Base-by-base conservation (phyloP, 257 asterid genomes). In the Oldenlandia corymbosa region DNA sequence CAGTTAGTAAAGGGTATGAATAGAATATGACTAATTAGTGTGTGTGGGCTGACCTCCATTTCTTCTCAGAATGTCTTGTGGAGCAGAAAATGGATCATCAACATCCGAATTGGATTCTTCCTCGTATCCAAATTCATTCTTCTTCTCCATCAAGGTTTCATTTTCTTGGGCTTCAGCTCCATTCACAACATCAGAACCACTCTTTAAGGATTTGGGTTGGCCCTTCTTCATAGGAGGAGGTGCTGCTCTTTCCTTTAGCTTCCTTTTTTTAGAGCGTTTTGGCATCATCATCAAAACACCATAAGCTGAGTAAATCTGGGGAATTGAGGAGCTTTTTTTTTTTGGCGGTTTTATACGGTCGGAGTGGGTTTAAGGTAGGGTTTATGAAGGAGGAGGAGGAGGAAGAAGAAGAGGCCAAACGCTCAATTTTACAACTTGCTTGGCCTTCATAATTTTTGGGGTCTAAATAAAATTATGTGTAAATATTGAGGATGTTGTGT, bases 41-140 rank as follows among this genome's bases (percentile, higher is more conserved):
- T n/a, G n/a, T n/a, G n/a, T n/a, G n/a, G n/a, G n/a, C n/a, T 34
- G 6, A 34, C 9, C 39, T 26, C 73, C 85, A 80, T 76, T 73
- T 50, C 81, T 88, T 67, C 69, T 76, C 56, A 91, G 85, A 71
- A 91, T 81, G 68, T 91, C 94, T 43, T 64, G 72, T n/a, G n/a
- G n/a, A n/a, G n/a, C n/a, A 26, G 92, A 88, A 63, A 84, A 79
- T 1, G 90, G 84, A 65, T 88, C 96, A 68, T 84, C 95, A 52
- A 91, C 88, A 60, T 77, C 85, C 28, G 95, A 77, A n/a, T n/a
- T n/a, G n/a, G n/a, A n/a, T n/a, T n/a, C n/a, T n/a, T n/a, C n/a
- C n/a, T n/a, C n/a, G n/a, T n/a, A n/a, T n/a, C n/a, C n/a, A n/a
- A n/a, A n/a, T 63, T 71, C 75, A 46, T 65, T 81, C 87, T 66